Conservation (phyloP, 257 asterid species). For the Solanum tarijense region DNA sequence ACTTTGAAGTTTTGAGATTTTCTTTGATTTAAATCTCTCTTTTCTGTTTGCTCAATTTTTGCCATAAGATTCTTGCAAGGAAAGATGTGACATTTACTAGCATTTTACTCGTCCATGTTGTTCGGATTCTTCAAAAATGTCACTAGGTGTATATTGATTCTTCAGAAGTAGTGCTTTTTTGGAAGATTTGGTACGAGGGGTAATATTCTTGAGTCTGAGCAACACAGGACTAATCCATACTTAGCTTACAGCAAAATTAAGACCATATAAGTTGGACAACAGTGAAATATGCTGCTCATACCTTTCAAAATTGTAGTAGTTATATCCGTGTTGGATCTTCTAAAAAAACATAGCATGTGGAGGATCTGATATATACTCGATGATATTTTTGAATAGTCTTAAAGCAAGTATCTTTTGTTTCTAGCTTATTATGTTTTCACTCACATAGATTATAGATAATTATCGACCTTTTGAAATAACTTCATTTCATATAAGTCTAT, state of each 20-base stretch:
- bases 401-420: too few relatives aligned
- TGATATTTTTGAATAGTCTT: neutral
- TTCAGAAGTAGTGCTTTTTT: neutral
- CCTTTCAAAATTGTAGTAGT: neutral
- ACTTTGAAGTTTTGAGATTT: neutral
- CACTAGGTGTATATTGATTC: neutral
- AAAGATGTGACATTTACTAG: neutral
- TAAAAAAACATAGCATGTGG: neutral
- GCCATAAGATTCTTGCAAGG: neutral
- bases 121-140: neutral
- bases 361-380: neutral
- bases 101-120: neutral
- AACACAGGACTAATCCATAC: neutral
- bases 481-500: neutral
- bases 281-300: neutral
- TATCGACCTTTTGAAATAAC: neutral
- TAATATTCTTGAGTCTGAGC: neutral
- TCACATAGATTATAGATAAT: too few relatives aligned
- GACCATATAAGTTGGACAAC: neutral
- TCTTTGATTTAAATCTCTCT: neutral
- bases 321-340: neutral
- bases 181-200: neutral
- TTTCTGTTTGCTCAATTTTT: neutral
- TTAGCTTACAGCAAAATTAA: too few relatives aligned
- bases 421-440: too few relatives aligned